Evolutionary conservation across 129 eudicot species (phyloP).

Genomic region (Arctium minus): DNA sequence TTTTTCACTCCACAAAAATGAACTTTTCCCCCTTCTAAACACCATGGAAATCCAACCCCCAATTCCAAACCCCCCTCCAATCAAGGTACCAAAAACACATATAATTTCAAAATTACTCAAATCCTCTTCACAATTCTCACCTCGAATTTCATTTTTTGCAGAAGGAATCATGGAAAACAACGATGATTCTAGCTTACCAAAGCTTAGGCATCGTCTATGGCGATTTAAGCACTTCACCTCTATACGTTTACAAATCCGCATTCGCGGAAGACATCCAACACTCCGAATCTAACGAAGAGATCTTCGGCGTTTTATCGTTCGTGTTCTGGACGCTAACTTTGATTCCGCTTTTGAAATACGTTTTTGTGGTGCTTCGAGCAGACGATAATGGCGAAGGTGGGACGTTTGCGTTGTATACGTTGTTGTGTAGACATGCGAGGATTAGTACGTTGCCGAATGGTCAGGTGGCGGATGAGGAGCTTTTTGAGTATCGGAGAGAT

Average conservation of each 20-base stretch:
- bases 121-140: too few species aligned
- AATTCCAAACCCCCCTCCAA: constrained; percentile 38
- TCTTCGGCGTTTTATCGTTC: constrained; percentile 72
- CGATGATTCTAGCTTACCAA: constrained; percentile 74
- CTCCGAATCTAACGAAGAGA: constrained; percentile 80
- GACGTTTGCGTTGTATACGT: constrained; percentile 79
- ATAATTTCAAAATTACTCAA: too few species aligned
- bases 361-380: constrained; percentile 76
- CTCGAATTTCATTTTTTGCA: constrained; percentile 14
- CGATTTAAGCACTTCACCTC: constrained; percentile 81
- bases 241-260: constrained; percentile 76
- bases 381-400: constrained; percentile 97
- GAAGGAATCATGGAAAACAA: constrained; percentile 82
- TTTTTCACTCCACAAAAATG: constrained; percentile 22
- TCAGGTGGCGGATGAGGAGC: constrained; percentile 75
- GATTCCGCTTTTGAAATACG: constrained; percentile 74
- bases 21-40: constrained; percentile 26
- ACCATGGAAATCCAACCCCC: constrained; percentile 65
- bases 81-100: constrained; percentile 43
- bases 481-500: constrained; percentile 60
- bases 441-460: constrained; percentile 82
- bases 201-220: constrained; percentile 92
- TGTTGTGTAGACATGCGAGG: constrained; percentile 77
- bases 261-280: constrained; percentile 90
- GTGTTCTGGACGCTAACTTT: constrained; percentile 86